phyloP scores from a whole-genome alignment of 2,329 filamentous ascomycete species.

The Fusarium buharicum region DNA sequence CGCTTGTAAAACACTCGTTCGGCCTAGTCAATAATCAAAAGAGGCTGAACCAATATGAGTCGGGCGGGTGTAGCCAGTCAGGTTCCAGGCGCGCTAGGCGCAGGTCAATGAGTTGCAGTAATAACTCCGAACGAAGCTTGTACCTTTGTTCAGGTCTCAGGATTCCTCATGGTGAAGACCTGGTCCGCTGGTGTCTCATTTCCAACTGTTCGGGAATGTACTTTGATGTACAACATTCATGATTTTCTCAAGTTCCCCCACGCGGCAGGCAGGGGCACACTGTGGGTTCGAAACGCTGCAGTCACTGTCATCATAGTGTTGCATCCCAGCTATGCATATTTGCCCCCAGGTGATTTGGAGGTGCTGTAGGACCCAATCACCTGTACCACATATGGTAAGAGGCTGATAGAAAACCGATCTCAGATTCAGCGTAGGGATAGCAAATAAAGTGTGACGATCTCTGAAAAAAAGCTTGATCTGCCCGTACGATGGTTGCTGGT shows the following conservation, averaged over 20 bases:
- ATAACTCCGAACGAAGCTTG: background rate
- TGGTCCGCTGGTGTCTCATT: slow-evolving; percentile 4
- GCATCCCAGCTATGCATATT: slow-evolving; percentile 7
- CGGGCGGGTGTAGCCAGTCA: slow-evolving; percentile 6
- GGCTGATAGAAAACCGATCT: background rate
- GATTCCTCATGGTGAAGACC: slow-evolving; percentile 13
- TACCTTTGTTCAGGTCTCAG: slow-evolving; percentile 6
- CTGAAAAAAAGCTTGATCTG: background rate
- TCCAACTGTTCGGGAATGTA: slow-evolving; percentile 11
- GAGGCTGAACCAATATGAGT: slow-evolving; percentile 5
- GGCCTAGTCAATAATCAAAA: background rate
- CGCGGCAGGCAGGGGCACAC: slow-evolving; percentile 14
- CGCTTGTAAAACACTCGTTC: slow-evolving; percentile 3
- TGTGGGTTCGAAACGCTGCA: background rate
- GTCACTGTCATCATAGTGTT: slow-evolving; percentile 16
- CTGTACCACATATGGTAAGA: background rate
- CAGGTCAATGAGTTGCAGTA: slow-evolving; percentile 11
- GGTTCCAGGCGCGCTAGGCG: slow-evolving; percentile 29
- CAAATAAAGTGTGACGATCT: background rate
- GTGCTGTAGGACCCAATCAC: background rate
- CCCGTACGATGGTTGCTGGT: background rate
- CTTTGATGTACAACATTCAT: slow-evolving; percentile 1
- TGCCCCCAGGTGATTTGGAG: slow-evolving; percentile 1
- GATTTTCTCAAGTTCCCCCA: slow-evolving; percentile 12
- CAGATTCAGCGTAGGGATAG: background rate